phyloP scores from a whole-genome alignment of 768 basidiomycete genomes.

The Dentipellis fragilis region DNA sequence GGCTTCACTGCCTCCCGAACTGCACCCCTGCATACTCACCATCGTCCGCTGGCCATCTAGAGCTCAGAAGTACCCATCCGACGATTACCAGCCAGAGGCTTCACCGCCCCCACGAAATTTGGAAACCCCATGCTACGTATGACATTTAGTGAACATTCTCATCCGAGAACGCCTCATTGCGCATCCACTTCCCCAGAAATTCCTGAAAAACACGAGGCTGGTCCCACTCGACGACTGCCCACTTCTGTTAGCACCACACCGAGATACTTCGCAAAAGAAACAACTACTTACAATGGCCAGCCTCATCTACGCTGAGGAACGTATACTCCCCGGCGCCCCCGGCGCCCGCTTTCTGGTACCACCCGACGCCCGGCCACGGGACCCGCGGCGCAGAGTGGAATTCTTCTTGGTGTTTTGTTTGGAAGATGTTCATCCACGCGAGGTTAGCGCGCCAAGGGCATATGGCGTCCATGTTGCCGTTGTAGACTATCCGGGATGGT shows the following conservation, averaged over 20 bases:
- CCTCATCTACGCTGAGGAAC: not conserved
- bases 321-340: not conserved
- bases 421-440: not conserved
- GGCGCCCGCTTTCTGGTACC: not conserved
- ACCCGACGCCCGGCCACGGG: not conserved
- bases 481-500: not conserved
- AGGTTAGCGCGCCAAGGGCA: not conserved
- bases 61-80: no score
- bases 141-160: no score
- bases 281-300: not conserved
- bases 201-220: not conserved
- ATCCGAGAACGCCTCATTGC: not conserved
- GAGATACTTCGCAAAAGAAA: not conserved
- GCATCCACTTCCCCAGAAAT: not conserved
- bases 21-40: no score
- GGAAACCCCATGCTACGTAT: no score
- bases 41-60: no score
- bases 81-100: no score
- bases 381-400: not conserved
- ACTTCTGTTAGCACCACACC: not conserved
- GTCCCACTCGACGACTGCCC: not conserved
- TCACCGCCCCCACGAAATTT: no score
- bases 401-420: not conserved
- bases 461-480: not conserved
- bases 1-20: no score